These are phyloP conservation scores for Picea glauca DNA, from an alignment of 75 land plant species.

Conservation along the genomic window DNA sequence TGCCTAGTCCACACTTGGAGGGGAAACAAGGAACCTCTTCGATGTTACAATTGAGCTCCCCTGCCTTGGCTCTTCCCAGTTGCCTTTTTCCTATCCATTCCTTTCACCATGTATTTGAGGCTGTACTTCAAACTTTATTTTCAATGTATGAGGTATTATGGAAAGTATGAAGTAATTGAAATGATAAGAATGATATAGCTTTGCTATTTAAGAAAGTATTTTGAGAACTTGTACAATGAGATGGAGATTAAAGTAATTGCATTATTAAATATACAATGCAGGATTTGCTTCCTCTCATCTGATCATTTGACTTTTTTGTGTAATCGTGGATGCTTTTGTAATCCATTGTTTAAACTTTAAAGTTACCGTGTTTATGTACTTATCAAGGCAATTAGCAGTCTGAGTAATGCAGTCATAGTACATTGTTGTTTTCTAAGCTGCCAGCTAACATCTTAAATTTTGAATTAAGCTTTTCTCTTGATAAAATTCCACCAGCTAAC, in stretches of 20 bases:
- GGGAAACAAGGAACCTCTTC: not conserved
- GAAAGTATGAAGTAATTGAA: not conserved
- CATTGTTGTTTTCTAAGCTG: too few relatives aligned
- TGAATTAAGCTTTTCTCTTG: too few relatives aligned
- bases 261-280: constrained; percentile 13
- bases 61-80: not conserved
- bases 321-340: too few relatives aligned
- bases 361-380: too few relatives aligned
- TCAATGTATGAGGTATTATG: not conserved
- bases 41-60: not conserved
- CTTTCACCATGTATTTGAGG: not conserved
- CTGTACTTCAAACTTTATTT: not conserved
- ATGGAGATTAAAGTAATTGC: not conserved
- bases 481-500: too few relatives aligned
- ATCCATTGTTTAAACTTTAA: too few relatives aligned
- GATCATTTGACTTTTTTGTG: too few relatives aligned
- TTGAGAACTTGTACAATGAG: not conserved
- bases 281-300: constrained; percentile 33
- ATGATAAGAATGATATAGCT: constrained; percentile 4
- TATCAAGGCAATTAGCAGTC: too few relatives aligned
- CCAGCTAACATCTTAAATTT: too few relatives aligned
- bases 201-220: not conserved
- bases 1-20: not conserved
- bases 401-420: too few relatives aligned
- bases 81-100: not conserved